Evolutionary conservation across 164 flowering plant species (phyloP), one percentile per base, ranked within the genome.

Genomic region (Magnolia changhungtana): DNA sequence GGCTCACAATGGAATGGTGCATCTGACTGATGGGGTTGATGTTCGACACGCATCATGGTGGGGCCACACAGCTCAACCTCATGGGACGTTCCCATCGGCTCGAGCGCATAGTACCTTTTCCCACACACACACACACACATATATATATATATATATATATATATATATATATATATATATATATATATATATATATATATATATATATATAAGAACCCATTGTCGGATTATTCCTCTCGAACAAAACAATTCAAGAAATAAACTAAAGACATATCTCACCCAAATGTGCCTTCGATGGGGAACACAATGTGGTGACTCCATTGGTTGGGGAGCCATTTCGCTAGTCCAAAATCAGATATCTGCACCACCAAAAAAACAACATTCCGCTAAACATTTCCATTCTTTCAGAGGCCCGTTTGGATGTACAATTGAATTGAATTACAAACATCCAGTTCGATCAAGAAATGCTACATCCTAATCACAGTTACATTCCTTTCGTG

Each of bases 261-360:
- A 50, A 61, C 6, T 16, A 69, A 69, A 8, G 4, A 24, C 19
- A 68, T 31, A 72, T 20, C 86, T 79, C 80, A 94, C 98, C 99
- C 99, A 74, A 96, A 91, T 79, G 99, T 96, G 58, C 99, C 99
- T 74, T 96, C 99, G 27, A 96, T 90, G 3, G 96, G 97, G 74
- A 82, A 88, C 24, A 94, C 89, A 19, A 91, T 83, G 77, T 90
- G 98, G 81, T 96, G 93, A 75, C 82, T 80, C 98, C 97, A 96
- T 67, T 90, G 87, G 4, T 93, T 92, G 2, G 99, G 99, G 9
- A 96, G 97, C 99, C 99, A 96, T 79, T 96, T 96, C 52, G 99
- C 99, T 6, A 96, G 84, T 74, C 99, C 99, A 59, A 91, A 96
- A 83, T 96, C 99, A n/a, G 98, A 94, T 69, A 96, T 93, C 99